Evolutionary conservation across 805 yeast genomes (phyloP), one percentile per base, ranked within the genome.

Genomic region (Nakazawaea anatomiae): DNA sequence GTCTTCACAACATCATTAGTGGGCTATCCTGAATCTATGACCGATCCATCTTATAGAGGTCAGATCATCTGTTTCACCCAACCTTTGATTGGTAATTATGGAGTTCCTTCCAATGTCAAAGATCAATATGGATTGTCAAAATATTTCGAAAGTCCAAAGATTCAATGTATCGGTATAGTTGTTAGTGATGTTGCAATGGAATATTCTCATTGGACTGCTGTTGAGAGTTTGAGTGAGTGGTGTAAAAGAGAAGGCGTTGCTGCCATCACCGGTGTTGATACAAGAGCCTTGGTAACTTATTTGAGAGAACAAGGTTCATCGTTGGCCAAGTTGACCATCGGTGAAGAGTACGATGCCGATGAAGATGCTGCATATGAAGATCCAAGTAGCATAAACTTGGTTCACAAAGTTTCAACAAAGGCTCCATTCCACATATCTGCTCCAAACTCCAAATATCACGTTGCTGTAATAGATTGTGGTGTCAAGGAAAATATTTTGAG

Each of bases 151-250:
- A 81, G 91, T 52, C 94, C 97, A 5, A 80, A 79, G 59, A 83
- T 89, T 51, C 98, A 94, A 71, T 91, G 97, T 71, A 84, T 87
- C 54, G 99, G 98, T 60, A 89, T 94, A 53, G 96, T 94, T 46
- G 99, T 94, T 30, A 87, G 96, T 42, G 97, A 94, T 64, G 96
- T 82, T 50, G 98, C 99, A 27, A 79, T 91, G 77, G 80, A 90
- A 66, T 89, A 92, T 70, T 89, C 97, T n/a, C 99, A 94, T 69
- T 94, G 99, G 99, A 91, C 98, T 38, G 99, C 99, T 4, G 96
- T 94, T 35, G 98, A 94, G 73, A 85, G 96, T 18, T 77, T 94
- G 52, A 87, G 89, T 54, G 88, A 87, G 60, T 94, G 98, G 99
- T 94, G 99, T 74, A 82, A 87, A 70, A 84, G 96, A 65, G 95